These are phyloP conservation scores for Boletus barrowsii DNA, from an alignment of 768 basidiomycete genomes.

Conservation along the genomic window DNA sequence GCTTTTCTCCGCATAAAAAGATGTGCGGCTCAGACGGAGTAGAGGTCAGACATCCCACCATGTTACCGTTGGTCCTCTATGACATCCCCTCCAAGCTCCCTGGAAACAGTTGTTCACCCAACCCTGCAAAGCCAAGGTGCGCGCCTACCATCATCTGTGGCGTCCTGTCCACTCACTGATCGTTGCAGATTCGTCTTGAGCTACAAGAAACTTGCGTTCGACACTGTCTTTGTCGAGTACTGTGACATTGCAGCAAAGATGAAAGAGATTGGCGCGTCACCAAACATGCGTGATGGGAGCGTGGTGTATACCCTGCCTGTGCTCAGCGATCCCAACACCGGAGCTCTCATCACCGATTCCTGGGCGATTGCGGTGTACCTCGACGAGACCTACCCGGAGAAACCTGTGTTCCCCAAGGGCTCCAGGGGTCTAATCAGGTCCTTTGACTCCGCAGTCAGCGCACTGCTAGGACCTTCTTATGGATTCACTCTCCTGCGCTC, in stretches of 20 bases:
- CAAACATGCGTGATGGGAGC: slow-evolving; percentile 19
- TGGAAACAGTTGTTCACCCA: slow-evolving; percentile 34
- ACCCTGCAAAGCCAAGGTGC: slow-evolving; percentile 38
- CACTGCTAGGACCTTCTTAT: background rate
- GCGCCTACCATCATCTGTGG: background rate
- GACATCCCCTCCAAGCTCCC: slow-evolving; percentile 35
- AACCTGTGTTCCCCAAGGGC: slow-evolving; percentile 23
- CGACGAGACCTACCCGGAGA: slow-evolving; percentile 34
- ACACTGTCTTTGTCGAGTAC: slow-evolving; percentile 35
- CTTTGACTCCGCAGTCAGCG: slow-evolving; percentile 8
- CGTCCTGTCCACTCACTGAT: background rate
- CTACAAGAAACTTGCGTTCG: slow-evolving; percentile 33
- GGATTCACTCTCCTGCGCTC: slow-evolving; percentile 21
- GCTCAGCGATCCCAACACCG: slow-evolving; percentile 32
- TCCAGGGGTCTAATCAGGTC: slow-evolving; percentile 23
- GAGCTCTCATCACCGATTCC: slow-evolving; percentile 29
- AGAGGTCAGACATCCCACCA: background rate
- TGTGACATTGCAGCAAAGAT: slow-evolving; percentile 28
- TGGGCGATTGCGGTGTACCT: slow-evolving; percentile 35
- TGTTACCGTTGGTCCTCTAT: slow-evolving; percentile 33
- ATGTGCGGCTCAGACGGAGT: background rate
- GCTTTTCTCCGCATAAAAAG: background rate
- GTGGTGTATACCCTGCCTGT: slow-evolving; percentile 32
- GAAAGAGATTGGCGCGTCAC: slow-evolving; percentile 27
- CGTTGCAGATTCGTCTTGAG: slow-evolving; percentile 27